Evolutionary conservation across 345 rosid genomes (phyloP), one percentile per base, ranked within the genome.

Genomic region (Citrus unshiu): DNA sequence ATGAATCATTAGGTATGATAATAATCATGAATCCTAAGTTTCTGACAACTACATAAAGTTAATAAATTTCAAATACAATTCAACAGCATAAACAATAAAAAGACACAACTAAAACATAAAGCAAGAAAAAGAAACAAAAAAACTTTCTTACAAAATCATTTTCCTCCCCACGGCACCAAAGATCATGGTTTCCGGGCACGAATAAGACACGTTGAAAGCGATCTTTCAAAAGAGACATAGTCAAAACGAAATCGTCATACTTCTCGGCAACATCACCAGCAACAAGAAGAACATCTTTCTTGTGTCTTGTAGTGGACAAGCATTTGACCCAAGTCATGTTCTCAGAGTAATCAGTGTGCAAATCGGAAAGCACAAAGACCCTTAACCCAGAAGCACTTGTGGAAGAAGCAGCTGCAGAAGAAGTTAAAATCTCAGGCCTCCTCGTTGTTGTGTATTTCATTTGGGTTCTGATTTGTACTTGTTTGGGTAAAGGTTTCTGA

Each of bases 181-280:
- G 88, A 75, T 91, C 91, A 76, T 91, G 93, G 75, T 91, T 91
- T 63, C 91, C 91, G 18, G 95, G 95, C 16, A 88, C 87, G 72
- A 60, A 91, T 43, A 91, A 86, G 63, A 89, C 89, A 68, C 86
- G 85, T 34, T 76, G 70, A 66, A 89, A 89, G 72, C 84, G 83
- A 66, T 88, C 91, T 83, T 86, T 89, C 88, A 91, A 74, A 69
- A 88, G 86, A 51, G 89, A 85, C 93, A 91, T 87, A 0, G 93
- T 89, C 27, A 74, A 71, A 76, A 78, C 68, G n/a, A 91, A 89
- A 32, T 88, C 84, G 59, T 76, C 29, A 49, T 72, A 83, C 1
- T 86, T 86, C 86, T 91, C 93, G 0, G 95, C 93, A 4, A 91
- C 91, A 81, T 91, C 95, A 30, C 95, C 90, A 5, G 91, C 91